Evolutionary conservation across 345 rosid genomes (phyloP).

Genomic region (Zanthoxylum bungeanum): DNA sequence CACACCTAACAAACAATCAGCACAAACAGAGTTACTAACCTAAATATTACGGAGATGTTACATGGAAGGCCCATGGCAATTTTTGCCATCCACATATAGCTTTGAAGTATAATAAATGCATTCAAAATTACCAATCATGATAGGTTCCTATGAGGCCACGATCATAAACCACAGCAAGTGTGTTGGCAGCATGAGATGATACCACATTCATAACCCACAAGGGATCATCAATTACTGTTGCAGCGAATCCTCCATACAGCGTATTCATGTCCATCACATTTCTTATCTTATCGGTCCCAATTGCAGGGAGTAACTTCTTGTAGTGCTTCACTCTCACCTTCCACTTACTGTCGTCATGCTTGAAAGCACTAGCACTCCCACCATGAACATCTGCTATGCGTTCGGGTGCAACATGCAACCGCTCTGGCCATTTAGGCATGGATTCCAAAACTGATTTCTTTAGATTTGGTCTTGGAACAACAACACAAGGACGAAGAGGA

Average conservation of each 20-base stretch:
- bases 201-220: slow-evolving; percentile 95
- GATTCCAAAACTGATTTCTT: slow-evolving; percentile 59
- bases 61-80: not conserved
- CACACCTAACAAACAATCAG: slow-evolving; percentile 69
- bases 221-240: slow-evolving; percentile 70
- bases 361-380: slow-evolving; percentile 59
- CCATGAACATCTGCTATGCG: slow-evolving; percentile 68
- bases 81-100: not conserved
- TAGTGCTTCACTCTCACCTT: slow-evolving; percentile 75
- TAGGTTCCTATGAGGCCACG: slow-evolving; percentile 95
- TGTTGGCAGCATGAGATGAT: slow-evolving; percentile 75
- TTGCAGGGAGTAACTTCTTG: slow-evolving; percentile 74
- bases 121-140: slow-evolving; percentile 73
- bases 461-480: slow-evolving; percentile 66
- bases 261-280: slow-evolving; percentile 99
- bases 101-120: not conserved
- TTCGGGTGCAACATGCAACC: slow-evolving; percentile 70
- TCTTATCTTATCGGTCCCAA: slow-evolving; percentile 80
- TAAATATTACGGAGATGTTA: not conserved
- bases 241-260: slow-evolving; percentile 90
- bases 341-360: slow-evolving; percentile 87
- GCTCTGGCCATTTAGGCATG: slow-evolving; percentile 81
- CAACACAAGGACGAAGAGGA: slow-evolving; percentile 85
- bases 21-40: not conserved
- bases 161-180: slow-evolving; percentile 81